These are phyloP conservation scores for Saksenaea oblongispora DNA, from an alignment of 371 early-diverging fungal species.

Conservation along the genomic window DNA sequence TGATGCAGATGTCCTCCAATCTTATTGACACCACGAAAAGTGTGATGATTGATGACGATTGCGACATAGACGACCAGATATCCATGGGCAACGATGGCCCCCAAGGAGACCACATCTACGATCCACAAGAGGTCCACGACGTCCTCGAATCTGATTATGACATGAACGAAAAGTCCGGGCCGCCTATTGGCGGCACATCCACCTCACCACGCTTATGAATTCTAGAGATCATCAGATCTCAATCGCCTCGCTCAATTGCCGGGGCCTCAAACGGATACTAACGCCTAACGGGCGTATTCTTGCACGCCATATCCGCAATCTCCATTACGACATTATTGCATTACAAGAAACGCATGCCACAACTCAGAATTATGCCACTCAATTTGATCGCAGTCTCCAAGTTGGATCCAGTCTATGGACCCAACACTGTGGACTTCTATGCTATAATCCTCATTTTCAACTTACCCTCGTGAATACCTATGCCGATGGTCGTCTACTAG, in stretches of 20 bases:
- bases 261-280: conserved; percentile 11
- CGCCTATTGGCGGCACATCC: background rate
- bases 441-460: no score
- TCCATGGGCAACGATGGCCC: background rate
- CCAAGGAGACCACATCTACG: background rate
- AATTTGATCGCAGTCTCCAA: background rate
- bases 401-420: no score
- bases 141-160: background rate
- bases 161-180: background rate
- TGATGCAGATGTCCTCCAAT: no score
- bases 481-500: no score
- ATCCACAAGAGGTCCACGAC: background rate
- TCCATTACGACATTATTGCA: conserved; percentile 4
- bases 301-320: conserved; percentile 5
- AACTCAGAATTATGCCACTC: background rate
- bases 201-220: background rate
- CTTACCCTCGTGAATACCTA: no score
- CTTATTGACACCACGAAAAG: no score
- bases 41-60: no score
- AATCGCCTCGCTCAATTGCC: conserved; percentile 19
- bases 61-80: no score
- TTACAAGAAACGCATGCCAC: conserved; percentile 10
- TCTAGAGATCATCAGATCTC: background rate
- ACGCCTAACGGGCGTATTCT: background rate
- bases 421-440: no score